Base-by-base conservation (phyloP, 805 yeast species). In the Cyberlindnera petersonii region DNA sequence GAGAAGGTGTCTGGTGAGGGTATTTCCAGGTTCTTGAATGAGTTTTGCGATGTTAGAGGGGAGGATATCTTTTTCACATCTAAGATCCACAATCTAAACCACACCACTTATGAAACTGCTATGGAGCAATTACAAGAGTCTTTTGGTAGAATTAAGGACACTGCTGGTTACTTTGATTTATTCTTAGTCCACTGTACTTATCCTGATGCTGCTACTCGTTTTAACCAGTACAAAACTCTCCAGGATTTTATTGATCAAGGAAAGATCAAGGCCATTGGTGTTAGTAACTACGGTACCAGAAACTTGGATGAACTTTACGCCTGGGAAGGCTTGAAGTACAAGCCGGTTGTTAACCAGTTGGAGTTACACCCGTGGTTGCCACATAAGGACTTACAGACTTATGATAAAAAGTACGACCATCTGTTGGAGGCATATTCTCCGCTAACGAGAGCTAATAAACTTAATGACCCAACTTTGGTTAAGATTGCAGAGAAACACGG, bases 331-430 rank as follows among this genome's bases (percentile, higher is more conserved):
- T 52, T 76, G 46, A 74, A 61, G 40, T 53, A 72, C 47, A 69
- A 71, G 45, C 88, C 95, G 0, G 86, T 79, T 2, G 79, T 83
- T 31, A 80, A 86, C 58, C 95, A 86, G 60, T 72, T 86, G 52
- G 54, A 52, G 31, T 32, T 49, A 33, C 56, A 52, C 20, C 54
- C 56, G 24, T 52, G 55, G 57, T 34, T 53, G 30, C 56, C 55
- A 37, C 44, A 56, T 41, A 48, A 42, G 34, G 57, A 53, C 16
- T 30, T 53, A 22, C 53, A 51, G 39, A 46, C 22, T 6, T 40
- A 40, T 27, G 55, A 43, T 23, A 45, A 49, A 46, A 51, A 48
- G 32, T 30, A 51, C 32, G 52, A 31, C 20, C 27, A 35, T 39
- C 27, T 36, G 17, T 42, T 53, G 23, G 56, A 51, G 34, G 57